Conservation (phyloP, 2,329 filamentous ascomycete genomes). For the Calonectria pauciramosa region DNA sequence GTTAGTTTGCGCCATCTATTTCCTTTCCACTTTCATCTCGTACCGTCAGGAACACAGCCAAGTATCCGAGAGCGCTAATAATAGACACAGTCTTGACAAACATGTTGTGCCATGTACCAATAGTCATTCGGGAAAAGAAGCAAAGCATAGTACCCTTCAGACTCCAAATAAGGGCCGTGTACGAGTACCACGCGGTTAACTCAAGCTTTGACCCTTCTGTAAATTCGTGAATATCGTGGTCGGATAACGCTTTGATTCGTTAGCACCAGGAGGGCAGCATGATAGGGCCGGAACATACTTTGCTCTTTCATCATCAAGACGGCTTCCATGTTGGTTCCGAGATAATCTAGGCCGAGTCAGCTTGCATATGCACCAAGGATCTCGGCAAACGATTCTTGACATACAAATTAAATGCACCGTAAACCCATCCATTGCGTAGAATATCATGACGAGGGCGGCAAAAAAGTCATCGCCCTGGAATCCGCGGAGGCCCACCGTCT, state of each 20-base stretch:
- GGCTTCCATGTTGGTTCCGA: constrained; percentile 43
- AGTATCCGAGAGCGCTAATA: constrained; percentile 19
- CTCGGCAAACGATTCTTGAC: not conserved
- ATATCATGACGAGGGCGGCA: constrained; percentile 48
- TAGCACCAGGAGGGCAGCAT: not conserved
- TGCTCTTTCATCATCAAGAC: not conserved
- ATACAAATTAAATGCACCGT: constrained; percentile 52
- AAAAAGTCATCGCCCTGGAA: constrained; percentile 57
- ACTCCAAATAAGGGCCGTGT: constrained; percentile 53
- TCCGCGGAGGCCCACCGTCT: constrained; percentile 52
- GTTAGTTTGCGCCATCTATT: not conserved
- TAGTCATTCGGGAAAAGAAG: constrained; percentile 48
- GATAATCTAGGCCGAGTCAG: constrained; percentile 23
- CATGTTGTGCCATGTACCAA: constrained; percentile 41
- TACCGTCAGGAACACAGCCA: constrained; percentile 41
- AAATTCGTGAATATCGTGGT: constrained; percentile 47
- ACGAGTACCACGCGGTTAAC: constrained; percentile 56
- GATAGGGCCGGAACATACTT: constrained; percentile 8
- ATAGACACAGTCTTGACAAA: constrained; percentile 35
- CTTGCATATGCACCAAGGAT: not conserved
- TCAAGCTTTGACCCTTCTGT: constrained; percentile 53
- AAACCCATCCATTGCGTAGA: constrained; percentile 52
- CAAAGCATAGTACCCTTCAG: constrained; percentile 48
- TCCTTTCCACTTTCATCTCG: not conserved
- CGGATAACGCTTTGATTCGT: constrained; percentile 37